Conservation (phyloP, 805 yeast species). For the Priceomyces fermenticarens region DNA sequence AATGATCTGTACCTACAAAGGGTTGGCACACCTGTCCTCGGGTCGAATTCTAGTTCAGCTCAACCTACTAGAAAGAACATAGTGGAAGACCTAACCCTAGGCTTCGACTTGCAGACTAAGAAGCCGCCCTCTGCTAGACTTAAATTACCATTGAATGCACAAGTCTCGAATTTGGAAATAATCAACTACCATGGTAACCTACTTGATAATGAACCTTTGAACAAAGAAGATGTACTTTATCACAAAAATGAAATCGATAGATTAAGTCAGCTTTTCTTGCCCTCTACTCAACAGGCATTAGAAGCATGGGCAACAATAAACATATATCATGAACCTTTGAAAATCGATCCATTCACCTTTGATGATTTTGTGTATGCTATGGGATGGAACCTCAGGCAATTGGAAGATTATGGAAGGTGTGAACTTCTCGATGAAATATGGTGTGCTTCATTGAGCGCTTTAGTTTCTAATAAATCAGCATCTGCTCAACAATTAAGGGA, state of each 20-base stretch:
- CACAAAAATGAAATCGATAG: slow-evolving; percentile 1
- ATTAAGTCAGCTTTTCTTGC: slow-evolving; percentile 7
- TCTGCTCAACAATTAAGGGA: slow-evolving; percentile 35
- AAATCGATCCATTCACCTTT: slow-evolving; percentile 71
- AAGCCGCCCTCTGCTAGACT: slow-evolving; percentile 21
- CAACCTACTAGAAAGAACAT: slow-evolving; percentile 30
- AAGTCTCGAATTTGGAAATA: slow-evolving; percentile 15
- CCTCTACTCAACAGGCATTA: slow-evolving; percentile 43
- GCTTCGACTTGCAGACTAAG: slow-evolving; percentile 30
- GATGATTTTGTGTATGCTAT: slow-evolving; percentile 70
- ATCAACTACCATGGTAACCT: slow-evolving; percentile 5
- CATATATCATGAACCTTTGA: slow-evolving; percentile 60
- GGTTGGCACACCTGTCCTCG: slow-evolving; percentile 4
- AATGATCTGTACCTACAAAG: background rate
- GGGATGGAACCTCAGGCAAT: slow-evolving; percentile 41
- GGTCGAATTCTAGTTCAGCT: slow-evolving; percentile 6
- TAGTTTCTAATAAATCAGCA: slow-evolving; percentile 42
- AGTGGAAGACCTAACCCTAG: slow-evolving; percentile 26
- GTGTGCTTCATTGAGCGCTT: slow-evolving; percentile 58
- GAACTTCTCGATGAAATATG: slow-evolving; percentile 62
- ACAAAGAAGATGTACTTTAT: background rate
- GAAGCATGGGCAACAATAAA: slow-evolving; percentile 77
- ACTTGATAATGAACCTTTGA: background rate
- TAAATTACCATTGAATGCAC: slow-evolving; percentile 24
- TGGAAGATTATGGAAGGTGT: slow-evolving; percentile 43